These are phyloP conservation scores for Cornus florida DNA, from an alignment of 148 eudicot species.

Conservation along the genomic window DNA sequence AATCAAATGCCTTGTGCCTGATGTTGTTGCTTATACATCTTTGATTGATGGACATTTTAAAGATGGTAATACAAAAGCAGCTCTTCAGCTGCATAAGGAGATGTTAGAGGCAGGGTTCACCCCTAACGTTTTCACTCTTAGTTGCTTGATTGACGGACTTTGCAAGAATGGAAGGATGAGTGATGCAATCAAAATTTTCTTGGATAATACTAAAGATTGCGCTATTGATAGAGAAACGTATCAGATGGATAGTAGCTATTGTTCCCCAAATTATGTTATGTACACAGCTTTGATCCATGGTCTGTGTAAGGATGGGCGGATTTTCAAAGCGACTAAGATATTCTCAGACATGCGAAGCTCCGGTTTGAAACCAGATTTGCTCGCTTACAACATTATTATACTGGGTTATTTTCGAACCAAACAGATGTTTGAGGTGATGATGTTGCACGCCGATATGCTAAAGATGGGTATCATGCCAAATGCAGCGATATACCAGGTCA, in stretches of 20 bases:
- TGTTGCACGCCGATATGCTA: slow-evolving; percentile 84
- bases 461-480: slow-evolving; percentile 63
- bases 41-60: slow-evolving; percentile 78
- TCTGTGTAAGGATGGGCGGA: slow-evolving; percentile 56
- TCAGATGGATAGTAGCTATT: slow-evolving; percentile 11
- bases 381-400: slow-evolving; percentile 44
- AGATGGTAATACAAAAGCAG: slow-evolving; percentile 48
- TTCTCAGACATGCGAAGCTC: slow-evolving; percentile 57
- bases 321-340: slow-evolving; percentile 59
- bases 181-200: slow-evolving; percentile 56
- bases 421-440: slow-evolving; percentile 43
- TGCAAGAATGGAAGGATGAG: slow-evolving; percentile 60
- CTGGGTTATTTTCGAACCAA: slow-evolving; percentile 42
- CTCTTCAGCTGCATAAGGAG: slow-evolving; percentile 63
- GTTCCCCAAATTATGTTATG: slow-evolving; percentile 45
- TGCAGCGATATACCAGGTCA: slow-evolving; percentile 24
- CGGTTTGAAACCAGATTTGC: slow-evolving; percentile 54
- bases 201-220: slow-evolving; percentile 27
- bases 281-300: slow-evolving; percentile 73
- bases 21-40: slow-evolving; percentile 73
- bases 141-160: slow-evolving; percentile 75
- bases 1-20: slow-evolving; percentile 61
- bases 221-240: slow-evolving; percentile 17
- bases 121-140: slow-evolving; percentile 63
- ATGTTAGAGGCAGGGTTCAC: slow-evolving; percentile 59